These are phyloP conservation scores for Agaricales sp. DNA, from an alignment of 1,284 basidiomycete species.

Conservation along the genomic window DNA sequence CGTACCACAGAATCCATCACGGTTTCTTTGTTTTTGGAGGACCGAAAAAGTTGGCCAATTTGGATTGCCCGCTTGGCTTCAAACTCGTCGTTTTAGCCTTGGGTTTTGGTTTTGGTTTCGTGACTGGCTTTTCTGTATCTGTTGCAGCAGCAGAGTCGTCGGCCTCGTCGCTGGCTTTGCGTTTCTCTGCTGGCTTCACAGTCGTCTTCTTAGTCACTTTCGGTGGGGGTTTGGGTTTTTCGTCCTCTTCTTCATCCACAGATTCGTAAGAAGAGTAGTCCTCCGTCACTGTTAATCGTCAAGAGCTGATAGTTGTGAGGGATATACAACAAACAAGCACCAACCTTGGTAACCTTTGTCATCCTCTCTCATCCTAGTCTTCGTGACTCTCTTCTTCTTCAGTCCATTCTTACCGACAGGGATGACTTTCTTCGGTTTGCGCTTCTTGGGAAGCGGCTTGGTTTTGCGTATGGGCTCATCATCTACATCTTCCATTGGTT, in stretches of 20 bases:
- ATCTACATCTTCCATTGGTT: conserved; percentile 17
- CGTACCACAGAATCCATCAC: neutral
- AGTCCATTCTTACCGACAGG: conserved; percentile 65
- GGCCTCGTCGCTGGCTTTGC: neutral
- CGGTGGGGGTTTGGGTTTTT: conserved; percentile 24
- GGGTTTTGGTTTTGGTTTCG: conserved; percentile 1
- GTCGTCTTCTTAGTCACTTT: conserved; percentile 21
- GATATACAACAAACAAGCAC: conserved; percentile 14
- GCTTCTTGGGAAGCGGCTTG: conserved; percentile 37
- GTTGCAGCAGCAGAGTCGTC: neutral
- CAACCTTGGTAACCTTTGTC: conserved; percentile 67
- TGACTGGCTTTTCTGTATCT: neutral
- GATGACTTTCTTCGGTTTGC: conserved; percentile 47
- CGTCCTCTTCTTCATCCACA: conserved; percentile 55
- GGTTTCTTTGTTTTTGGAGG: neutral
- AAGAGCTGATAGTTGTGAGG: conserved; percentile 3
- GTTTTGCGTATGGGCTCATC: conserved; percentile 25
- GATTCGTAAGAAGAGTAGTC: conserved; percentile 77
- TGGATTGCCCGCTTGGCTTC: too few species aligned
- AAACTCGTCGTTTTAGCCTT: neutral
- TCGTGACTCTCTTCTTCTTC: conserved; percentile 57
- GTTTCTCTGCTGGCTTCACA: neutral
- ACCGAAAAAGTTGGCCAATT: conserved; percentile 1
- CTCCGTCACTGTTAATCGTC: conserved; percentile 47
- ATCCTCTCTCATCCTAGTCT: conserved; percentile 43